phyloP scores from a whole-genome alignment of 2,329 filamentous ascomycete genomes.

The Gaeumannomyces sp. region DNA sequence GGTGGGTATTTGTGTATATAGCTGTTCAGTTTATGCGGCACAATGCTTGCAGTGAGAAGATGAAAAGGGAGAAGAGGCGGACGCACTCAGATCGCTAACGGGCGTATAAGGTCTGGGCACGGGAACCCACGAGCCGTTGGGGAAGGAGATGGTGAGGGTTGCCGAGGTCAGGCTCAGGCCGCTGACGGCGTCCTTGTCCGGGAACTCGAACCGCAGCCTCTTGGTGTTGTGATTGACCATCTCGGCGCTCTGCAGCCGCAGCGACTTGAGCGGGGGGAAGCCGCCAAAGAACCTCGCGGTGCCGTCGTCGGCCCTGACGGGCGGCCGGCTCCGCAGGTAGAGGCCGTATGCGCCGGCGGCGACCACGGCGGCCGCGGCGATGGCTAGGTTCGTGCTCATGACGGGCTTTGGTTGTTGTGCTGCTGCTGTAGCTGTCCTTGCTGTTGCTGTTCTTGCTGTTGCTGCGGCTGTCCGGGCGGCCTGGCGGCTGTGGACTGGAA shows the following conservation, averaged over 20 bases:
- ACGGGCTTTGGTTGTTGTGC: neutral
- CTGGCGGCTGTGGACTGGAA: neutral
- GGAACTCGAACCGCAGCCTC: conserved; percentile 48
- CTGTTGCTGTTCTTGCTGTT: neutral
- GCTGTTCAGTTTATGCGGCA: neutral
- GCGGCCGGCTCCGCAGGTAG: conserved; percentile 9
- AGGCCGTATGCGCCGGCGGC: conserved; percentile 15
- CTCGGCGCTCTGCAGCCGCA: conserved; percentile 45
- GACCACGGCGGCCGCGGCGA: conserved; percentile 13
- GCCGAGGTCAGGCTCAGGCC: conserved; percentile 48
- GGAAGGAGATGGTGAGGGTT: conserved; percentile 54
- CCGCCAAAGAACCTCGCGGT: conserved; percentile 15
- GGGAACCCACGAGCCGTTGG: conserved; percentile 50
- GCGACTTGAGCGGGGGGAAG: conserved; percentile 33
- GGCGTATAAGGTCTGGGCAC: conserved; percentile 63
- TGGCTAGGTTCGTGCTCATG: conserved; percentile 11
- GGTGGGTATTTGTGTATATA: neutral
- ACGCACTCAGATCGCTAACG: conserved; percentile 43
- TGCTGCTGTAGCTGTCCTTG: neutral
- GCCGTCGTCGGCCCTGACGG: conserved; percentile 14
- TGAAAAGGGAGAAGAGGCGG: neutral
- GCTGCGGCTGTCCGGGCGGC: neutral
- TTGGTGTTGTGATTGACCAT: conserved; percentile 54
- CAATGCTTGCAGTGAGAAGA: neutral
- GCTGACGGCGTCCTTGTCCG: conserved; percentile 36